These are phyloP conservation scores for Thraustotheca clavata DNA, from an alignment of 352 stramenopile species.

Conservation along the genomic window DNA sequence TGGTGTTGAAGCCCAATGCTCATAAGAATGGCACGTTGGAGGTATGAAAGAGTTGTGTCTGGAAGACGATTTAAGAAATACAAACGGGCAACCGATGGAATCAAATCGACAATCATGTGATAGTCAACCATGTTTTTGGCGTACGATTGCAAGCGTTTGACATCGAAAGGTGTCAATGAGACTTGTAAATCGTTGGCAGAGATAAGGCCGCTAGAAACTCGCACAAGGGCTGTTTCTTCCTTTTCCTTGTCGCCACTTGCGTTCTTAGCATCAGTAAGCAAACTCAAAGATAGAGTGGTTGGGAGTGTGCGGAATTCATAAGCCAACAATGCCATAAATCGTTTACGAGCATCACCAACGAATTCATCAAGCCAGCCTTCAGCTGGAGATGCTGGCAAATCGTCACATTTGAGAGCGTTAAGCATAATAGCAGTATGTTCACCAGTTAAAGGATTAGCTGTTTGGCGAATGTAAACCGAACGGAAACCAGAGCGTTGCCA, in stretches of 20 bases:
- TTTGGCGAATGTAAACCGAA: constrained; percentile 97
- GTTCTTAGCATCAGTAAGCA: constrained; percentile 70
- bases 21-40: constrained; percentile 94
- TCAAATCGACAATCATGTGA: constrained; percentile 97
- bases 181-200: constrained; percentile 84
- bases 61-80: constrained; percentile 95
- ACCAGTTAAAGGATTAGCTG: constrained; percentile 98
- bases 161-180: constrained; percentile 94
- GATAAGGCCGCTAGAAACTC: constrained; percentile 70
- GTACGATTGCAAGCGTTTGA: constrained; percentile 97
- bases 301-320: constrained; percentile 91
- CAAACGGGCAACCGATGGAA: constrained; percentile 91
- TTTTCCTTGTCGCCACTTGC: constrained; percentile 24
- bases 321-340: constrained; percentile 91
- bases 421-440: constrained; percentile 96
- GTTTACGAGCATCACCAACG: constrained; percentile 88
- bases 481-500: constrained; percentile 93
- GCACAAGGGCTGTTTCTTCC: constrained; percentile 29
- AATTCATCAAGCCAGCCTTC: constrained; percentile 93
- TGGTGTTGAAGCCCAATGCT: constrained; percentile 91
- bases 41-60: constrained; percentile 88
- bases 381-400: constrained; percentile 62
- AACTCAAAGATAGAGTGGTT: constrained; percentile 83
- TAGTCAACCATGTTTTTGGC: constrained; percentile 98
- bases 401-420: constrained; percentile 59